Percentiles rank a stretch among this genome's conserved stretches.
Evolutionary conservation across 192 early-diverging fungal species (phyloP).

Genomic region (Podila clonocystis): DNA sequence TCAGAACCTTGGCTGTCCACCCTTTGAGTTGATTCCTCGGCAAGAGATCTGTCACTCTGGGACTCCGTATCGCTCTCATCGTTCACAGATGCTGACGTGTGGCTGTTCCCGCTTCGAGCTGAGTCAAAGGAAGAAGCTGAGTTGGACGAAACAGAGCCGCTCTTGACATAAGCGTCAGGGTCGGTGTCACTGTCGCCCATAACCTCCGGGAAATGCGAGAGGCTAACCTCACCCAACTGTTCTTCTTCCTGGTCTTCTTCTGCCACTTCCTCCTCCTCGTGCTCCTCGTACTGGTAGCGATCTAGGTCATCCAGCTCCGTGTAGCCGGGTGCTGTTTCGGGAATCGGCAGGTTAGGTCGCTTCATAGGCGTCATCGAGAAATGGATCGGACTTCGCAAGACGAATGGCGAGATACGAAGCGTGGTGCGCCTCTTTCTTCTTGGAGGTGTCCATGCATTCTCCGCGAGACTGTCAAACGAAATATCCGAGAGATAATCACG

Average conservation of each 20-base stretch:
- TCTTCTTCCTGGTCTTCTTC: background rate
- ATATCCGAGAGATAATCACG: too few species aligned
- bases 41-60: too few species aligned
- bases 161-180: background rate
- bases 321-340: background rate
- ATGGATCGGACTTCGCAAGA: background rate
- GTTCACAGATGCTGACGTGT: too few species aligned
- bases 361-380: slow-evolving; percentile 21
- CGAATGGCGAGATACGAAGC: background rate
- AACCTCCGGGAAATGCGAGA: too few species aligned
- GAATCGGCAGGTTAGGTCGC: background rate
- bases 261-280: background rate
- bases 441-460: background rate
- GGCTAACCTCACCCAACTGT: background rate
- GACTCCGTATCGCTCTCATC: too few species aligned
- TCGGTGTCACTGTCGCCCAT: background rate
- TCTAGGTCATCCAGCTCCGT: background rate
- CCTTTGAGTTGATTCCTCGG: too few species aligned
- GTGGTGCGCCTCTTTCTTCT: background rate
- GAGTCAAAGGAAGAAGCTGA: too few species aligned
- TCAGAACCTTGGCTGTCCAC: too few species aligned
- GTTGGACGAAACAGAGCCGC: background rate
- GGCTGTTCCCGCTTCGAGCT: too few species aligned
- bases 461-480: background rate
- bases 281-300: background rate